These are phyloP conservation scores for Diplodia scrobiculata DNA, from an alignment of 2,329 filamentous ascomycete genomes.

Conservation along the genomic window DNA sequence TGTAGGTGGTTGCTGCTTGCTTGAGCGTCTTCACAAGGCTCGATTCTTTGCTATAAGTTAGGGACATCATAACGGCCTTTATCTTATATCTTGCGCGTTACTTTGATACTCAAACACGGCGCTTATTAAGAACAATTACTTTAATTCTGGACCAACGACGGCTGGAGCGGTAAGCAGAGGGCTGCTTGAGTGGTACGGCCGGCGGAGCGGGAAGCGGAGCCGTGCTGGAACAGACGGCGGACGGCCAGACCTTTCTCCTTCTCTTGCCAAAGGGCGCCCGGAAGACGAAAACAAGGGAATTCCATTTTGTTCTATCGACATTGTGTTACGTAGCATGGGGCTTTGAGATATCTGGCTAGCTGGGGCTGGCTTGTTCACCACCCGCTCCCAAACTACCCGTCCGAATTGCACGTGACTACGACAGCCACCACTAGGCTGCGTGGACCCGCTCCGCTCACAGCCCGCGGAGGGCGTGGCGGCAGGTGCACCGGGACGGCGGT, in stretches of 20 bases:
- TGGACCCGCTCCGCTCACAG: conserved; percentile 6
- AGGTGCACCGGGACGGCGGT: not conserved
- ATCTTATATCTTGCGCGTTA: conserved; percentile 18
- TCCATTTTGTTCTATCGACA: conserved; percentile 20
- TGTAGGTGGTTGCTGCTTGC: conserved; percentile 82
- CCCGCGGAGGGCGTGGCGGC: conserved; percentile 9
- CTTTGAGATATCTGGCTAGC: conserved; percentile 26
- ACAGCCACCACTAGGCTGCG: not conserved
- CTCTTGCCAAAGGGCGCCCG: conserved; percentile 22
- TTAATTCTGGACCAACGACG: conserved; percentile 21
- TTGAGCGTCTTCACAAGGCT: conserved; percentile 96
- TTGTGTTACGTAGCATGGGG: conserved; percentile 26
- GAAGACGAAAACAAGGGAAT: conserved; percentile 27
- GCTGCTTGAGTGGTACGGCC: not conserved
- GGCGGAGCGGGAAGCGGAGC: not conserved
- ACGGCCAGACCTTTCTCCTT: conserved; percentile 12
- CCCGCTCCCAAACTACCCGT: not conserved
- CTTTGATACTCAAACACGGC: conserved; percentile 4
- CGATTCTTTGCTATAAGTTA: conserved; percentile 80
- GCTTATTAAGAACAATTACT: conserved; percentile 16
- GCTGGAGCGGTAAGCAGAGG: not conserved
- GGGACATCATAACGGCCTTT: conserved; percentile 16
- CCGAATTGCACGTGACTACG: not conserved
- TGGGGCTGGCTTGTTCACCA: conserved; percentile 4
- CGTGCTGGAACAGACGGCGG: not conserved